phyloP scores from a whole-genome alignment of 2,329 filamentous ascomycete genomes.

The Diaporthe aspalathi region DNA sequence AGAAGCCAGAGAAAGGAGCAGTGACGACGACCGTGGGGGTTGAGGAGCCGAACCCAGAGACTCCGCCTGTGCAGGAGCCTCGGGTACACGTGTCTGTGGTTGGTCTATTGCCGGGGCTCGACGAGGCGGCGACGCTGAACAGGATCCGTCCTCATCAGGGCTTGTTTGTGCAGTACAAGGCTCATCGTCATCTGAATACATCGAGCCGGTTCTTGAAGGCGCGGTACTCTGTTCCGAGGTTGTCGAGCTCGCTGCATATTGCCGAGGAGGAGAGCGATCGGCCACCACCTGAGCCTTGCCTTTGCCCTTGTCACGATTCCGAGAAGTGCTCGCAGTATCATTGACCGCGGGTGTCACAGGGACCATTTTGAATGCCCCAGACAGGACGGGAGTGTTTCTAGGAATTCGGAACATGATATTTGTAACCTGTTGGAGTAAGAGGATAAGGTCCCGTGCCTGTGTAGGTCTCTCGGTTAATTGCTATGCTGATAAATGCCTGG shows the following conservation, averaged over 20 bases:
- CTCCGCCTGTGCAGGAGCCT: not conserved
- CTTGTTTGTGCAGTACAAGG: not conserved
- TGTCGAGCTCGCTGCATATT: not conserved
- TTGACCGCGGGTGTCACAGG: not conserved
- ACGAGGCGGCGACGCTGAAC: not conserved
- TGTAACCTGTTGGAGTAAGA: not conserved
- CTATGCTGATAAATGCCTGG: not conserved
- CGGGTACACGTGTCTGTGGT: not conserved
- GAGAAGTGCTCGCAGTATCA: not conserved
- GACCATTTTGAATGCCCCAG: not conserved
- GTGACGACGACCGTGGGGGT: not conserved
- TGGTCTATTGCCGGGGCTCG: not conserved
- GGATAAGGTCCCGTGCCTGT: not conserved
- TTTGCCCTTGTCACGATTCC: not conserved
- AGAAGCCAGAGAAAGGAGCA: not conserved
- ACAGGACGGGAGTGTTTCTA: not conserved
- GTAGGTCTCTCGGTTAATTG: not conserved
- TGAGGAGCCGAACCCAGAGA: too few species aligned
- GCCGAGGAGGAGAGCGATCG: not conserved
- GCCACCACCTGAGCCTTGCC: not conserved
- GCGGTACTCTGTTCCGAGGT: not conserved
- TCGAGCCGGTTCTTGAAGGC: not conserved
- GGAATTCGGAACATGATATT: not conserved
- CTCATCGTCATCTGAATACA: not conserved
- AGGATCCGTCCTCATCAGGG: not conserved